Evolutionary conservation across 257 asterid species (phyloP).

Genomic region (Linderniella brevidens): DNA sequence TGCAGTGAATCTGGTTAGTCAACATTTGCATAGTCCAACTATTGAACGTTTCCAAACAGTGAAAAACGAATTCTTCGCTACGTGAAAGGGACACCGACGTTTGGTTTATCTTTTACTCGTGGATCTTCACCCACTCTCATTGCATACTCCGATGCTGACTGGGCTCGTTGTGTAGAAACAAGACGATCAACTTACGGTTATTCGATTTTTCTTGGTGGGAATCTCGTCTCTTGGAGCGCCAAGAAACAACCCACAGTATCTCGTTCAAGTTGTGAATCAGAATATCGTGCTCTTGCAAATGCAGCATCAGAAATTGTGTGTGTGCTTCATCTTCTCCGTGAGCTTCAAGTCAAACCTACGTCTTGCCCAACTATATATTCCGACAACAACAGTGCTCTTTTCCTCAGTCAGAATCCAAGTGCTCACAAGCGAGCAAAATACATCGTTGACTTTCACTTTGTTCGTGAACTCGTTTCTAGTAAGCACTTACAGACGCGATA

Average conservation of each 20-base stretch:
- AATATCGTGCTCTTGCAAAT: not conserved
- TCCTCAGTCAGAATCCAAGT: no score
- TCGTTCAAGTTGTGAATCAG: not conserved
- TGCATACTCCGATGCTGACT: not conserved
- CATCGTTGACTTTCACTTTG: not conserved
- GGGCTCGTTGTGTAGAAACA: constrained; percentile 1
- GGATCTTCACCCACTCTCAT: not conserved
- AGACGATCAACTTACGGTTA: not conserved
- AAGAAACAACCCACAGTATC: not conserved
- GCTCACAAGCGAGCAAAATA: no score
- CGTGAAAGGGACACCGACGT: not conserved
- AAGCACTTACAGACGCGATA: not conserved
- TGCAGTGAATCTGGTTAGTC: not conserved
- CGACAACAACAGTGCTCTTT: not conserved
- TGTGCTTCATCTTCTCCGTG: not conserved
- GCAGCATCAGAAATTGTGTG: not conserved
- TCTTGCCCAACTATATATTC: not conserved
- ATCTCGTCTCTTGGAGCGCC: not conserved
- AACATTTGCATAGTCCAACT: not conserved
- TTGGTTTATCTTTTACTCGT: not conserved
- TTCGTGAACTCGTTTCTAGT: not conserved
- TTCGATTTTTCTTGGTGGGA: not conserved
- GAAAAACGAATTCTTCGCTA: not conserved
- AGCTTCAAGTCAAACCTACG: not conserved
- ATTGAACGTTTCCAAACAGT: not conserved